Evolutionary conservation across 1,284 basidiomycete genomes (phyloP).

Genomic region (Ceratobasidium sp.): DNA sequence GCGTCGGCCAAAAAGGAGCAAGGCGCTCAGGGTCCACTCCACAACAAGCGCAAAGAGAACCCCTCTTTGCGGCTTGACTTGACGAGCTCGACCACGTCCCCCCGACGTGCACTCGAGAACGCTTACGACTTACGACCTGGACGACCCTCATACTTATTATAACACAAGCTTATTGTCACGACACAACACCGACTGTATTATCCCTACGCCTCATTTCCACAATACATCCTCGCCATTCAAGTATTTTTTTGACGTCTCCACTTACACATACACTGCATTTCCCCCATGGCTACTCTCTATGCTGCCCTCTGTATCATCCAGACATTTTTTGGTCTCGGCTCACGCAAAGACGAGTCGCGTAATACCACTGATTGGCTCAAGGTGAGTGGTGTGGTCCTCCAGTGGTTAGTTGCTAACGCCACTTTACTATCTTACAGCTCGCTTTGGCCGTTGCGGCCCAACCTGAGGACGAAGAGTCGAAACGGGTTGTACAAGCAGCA

Average conservation of each 20-base stretch:
- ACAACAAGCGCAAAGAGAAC: slow-evolving; percentile 24
- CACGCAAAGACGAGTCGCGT: slow-evolving; percentile 27
- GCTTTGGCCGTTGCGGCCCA: slow-evolving; percentile 35
- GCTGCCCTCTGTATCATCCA: slow-evolving; percentile 32
- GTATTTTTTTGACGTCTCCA: slow-evolving; percentile 12
- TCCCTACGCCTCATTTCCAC: slow-evolving; percentile 34
- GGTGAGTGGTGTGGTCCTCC: slow-evolving; percentile 3
- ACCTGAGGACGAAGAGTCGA: slow-evolving; percentile 42
- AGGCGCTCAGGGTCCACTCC: slow-evolving; percentile 19
- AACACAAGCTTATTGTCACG: slow-evolving; percentile 25
- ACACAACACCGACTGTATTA: slow-evolving; percentile 41
- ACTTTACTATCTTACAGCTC: slow-evolving; percentile 17
- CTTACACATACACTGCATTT: slow-evolving; percentile 14
- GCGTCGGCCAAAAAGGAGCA: neutral
- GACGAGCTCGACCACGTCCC: slow-evolving; percentile 42
- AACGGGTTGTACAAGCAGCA: slow-evolving; percentile 16
- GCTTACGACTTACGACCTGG: slow-evolving; percentile 30
- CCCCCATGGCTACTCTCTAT: slow-evolving; percentile 35
- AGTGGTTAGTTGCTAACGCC: neutral
- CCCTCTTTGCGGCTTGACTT: slow-evolving; percentile 17
- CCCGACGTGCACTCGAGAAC: slow-evolving; percentile 34
- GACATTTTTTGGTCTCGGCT: slow-evolving; percentile 26
- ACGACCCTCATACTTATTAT: slow-evolving; percentile 25
- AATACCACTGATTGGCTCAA: slow-evolving; percentile 42
- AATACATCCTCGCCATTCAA: slow-evolving; percentile 11